These are phyloP conservation scores for Chaetomium globosum DNA, from an alignment of 2,329 filamentous ascomycete species.

Conservation along the genomic window DNA sequence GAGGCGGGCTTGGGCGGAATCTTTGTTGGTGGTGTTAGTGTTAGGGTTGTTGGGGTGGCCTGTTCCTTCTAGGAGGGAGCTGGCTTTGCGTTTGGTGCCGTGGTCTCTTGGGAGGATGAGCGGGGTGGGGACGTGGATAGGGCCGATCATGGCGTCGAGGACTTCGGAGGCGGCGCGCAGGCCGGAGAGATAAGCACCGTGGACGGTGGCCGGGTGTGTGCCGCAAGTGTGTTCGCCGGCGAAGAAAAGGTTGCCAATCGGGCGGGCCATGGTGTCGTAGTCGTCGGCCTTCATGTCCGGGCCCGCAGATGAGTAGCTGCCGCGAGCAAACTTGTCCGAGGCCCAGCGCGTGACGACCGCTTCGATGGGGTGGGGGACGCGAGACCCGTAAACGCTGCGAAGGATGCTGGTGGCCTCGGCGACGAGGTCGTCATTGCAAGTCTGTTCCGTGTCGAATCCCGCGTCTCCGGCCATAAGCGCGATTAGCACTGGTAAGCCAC, in stretches of 20 bases:
- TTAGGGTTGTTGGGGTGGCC: neutral
- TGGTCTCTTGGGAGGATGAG: conserved; percentile 69
- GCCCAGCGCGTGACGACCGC: conserved; percentile 91
- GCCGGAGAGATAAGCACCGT: conserved; percentile 93
- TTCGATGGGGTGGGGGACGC: conserved; percentile 78
- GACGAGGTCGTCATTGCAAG: conserved; percentile 74
- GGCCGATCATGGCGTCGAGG: conserved; percentile 75
- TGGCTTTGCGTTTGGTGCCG: conserved; percentile 57
- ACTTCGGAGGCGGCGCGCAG: conserved; percentile 87
- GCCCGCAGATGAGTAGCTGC: conserved; percentile 93
- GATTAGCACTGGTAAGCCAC: conserved; percentile 82
- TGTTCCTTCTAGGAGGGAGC: conserved; percentile 19
- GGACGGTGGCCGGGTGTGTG: conserved; percentile 94
- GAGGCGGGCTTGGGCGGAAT: conserved; percentile 55
- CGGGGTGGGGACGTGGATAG: conserved; percentile 74
- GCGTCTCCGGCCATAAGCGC: conserved; percentile 96
- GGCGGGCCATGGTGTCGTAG: conserved; percentile 86
- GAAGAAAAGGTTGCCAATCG: conserved; percentile 87
- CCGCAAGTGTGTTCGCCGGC: conserved; percentile 95
- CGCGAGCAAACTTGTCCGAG: conserved; percentile 84
- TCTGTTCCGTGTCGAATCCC: conserved; percentile 81
- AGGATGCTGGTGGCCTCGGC: conserved; percentile 79
- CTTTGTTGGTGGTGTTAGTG: conserved; percentile 31
- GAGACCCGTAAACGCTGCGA: conserved; percentile 69
- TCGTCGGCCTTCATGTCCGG: conserved; percentile 80